Base-by-base conservation (phyloP, 805 yeast species). In the Kregervanrija fluxuum region DNA sequence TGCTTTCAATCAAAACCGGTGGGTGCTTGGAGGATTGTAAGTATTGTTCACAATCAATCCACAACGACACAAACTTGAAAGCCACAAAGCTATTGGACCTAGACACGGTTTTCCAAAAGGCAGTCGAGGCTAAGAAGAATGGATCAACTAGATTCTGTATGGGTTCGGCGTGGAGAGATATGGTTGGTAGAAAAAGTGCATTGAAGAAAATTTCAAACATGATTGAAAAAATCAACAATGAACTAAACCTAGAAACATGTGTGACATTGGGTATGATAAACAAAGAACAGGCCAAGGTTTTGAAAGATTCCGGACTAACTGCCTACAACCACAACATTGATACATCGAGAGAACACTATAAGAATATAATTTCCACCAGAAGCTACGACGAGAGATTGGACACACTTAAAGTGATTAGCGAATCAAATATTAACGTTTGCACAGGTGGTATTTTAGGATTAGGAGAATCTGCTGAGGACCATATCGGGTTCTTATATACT, bases 151-250 rank as follows among this genome's bases (percentile, higher is more conserved):
- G 93, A 51, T 85, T 85, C 57, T 85, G 93, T 58, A 75, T 85
- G 80, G 93, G 93, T 39, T 87, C 91, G 10, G 93, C 93, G 2
- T 85, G 91, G 93, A 73, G 93, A 59, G 91, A 83, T 49, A 85
- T 85, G 93, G 67, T 68, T 40, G 91, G 93, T 13, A 68, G 93
- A 40, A 84, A 82, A 60, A 73, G 79, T 13, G 87, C 83, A 1
- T 57, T 85, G 49, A 75, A 71, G 47, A 75, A 68, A 48, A 82
- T 85, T 45, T 66, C 76, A 22, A 74, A 76, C 41, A 84, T 85
- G 90, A 80, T 85, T 32, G 59, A 66, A 30, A 73, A 67, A 45
- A 80, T 85, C 41, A 79, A 82, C 54, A 48, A 49, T 22, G 80
- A 75, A 17, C 60, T 85, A 60, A 79, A 81, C 0, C 67, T 85